Conservation (phyloP, 169 alveolate species). For the Plasmodium malariae region DNA sequence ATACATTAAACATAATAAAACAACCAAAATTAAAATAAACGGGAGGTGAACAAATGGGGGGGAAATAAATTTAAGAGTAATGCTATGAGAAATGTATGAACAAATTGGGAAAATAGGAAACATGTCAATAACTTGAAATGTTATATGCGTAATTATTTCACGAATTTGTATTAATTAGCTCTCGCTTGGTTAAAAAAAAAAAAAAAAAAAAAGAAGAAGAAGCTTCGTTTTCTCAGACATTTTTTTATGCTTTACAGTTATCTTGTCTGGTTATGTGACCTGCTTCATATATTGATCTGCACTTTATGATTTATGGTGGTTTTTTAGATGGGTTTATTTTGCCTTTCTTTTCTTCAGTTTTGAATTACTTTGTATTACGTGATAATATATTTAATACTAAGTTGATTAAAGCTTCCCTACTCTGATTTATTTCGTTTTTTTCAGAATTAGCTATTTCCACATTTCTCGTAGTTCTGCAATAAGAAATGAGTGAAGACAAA, state of each 20-base stretch:
- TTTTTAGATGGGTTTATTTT: neutral
- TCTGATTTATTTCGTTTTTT: slow-evolving; percentile 36
- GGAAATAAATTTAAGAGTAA: neutral
- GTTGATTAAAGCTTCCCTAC: slow-evolving; percentile 31
- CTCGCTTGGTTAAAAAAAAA: neutral
- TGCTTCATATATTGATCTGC: too few relatives aligned
- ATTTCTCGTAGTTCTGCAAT: slow-evolving; percentile 29
- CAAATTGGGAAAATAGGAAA: neutral
- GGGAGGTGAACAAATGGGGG: neutral
- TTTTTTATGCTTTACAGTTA: too few relatives aligned
- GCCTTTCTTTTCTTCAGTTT: neutral
- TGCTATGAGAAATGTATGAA: neutral
- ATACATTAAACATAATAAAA: too few relatives aligned
- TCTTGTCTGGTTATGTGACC: too few relatives aligned
- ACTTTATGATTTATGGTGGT: neutral
- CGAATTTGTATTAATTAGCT: neutral
- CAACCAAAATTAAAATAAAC: too few relatives aligned
- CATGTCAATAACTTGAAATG: neutral
- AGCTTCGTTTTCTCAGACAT: too few relatives aligned
- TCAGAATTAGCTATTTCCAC: neutral
- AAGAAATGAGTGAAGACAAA: slow-evolving; percentile 23
- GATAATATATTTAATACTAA: slow-evolving; percentile 21
- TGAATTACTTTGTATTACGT: slow-evolving; percentile 27
- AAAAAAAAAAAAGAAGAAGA: neutral
- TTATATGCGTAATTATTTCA: neutral